Evolutionary conservation across 208 protist species (phyloP), one percentile per base, ranked within the genome.

Genomic region (Leishmania tarentolae): DNA sequence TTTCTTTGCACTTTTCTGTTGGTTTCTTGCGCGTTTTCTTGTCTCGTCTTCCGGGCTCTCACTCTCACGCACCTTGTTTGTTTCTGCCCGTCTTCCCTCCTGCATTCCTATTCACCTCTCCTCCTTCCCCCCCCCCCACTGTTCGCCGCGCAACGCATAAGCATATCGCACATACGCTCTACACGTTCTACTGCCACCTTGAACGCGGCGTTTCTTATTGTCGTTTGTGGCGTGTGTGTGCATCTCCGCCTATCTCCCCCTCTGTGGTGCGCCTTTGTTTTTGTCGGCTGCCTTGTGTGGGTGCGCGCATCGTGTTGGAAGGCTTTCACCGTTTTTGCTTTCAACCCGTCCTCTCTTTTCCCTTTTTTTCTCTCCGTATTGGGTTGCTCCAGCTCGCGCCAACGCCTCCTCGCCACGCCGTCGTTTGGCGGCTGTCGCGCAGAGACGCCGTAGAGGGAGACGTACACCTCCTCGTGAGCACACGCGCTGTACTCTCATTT

Each of bases 241-340:
- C 40, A 42, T 69, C 3, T 15, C 17, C 13, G 15, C 63, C 15
- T 35, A 24, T 65, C 24, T n/a, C n/a, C 3, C 9, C 46, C 44
- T 71, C 53, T 82, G 13, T n/a, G n/a, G n/a, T n/a, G n/a, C n/a
- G n/a, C 11, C 35, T 63, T 11, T n/a, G 37, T 59, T 65, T 63
- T 2, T 74, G 17, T 50, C 6, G 8, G n/a, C 24, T n/a, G 11
- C 21, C 21, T n/a, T 59, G 24, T 59, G 24, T 59, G 56, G 11
- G 56, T 65, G 59, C 17, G n/a, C n/a, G 59, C 15, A 24, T 65
- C 59, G 9, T 65, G n/a, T 35, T 9, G 28, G 59, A 21, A 37
- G n/a, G n/a, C 28, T 35, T 24, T 65, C 59, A 28, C 56, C 56
- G 21, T 2, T 6, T 59, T 59, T 59, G 21, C 56, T 59, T 0